Conservation (phyloP, 2,329 filamentous ascomycete species). For the Exophiala sp. region DNA sequence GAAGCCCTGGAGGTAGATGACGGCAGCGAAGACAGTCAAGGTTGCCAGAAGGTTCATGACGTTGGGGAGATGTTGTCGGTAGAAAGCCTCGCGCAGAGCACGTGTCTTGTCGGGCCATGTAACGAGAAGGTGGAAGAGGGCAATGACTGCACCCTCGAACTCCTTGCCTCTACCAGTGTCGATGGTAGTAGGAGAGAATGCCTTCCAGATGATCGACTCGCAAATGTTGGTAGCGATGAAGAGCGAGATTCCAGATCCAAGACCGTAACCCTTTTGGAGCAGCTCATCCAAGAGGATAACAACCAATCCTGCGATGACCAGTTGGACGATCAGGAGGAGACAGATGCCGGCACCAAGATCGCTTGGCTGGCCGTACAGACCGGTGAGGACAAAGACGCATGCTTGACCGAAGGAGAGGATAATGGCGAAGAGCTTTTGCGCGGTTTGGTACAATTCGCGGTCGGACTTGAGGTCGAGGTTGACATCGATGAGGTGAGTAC, state of each 20-base stretch:
- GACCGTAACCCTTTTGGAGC: constrained; percentile 97
- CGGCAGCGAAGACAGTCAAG: constrained; percentile 86
- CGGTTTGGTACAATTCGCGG: constrained; percentile 98
- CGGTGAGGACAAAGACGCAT: constrained; percentile 96
- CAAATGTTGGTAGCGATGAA: constrained; percentile 99
- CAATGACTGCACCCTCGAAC: constrained; percentile 97
- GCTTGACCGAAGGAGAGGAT: constrained; percentile 97
- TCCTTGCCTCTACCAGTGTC: constrained; percentile 99
- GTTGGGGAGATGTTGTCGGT: constrained; percentile 98
- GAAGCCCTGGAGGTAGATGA: constrained; percentile 99
- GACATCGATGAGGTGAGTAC: constrained; percentile 99
- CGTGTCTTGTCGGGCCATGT: constrained; percentile 99
- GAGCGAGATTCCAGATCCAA: constrained; percentile 96
- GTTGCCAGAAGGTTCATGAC: constrained; percentile 98
- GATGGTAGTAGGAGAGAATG: constrained; percentile 97
- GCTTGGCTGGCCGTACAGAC: constrained; percentile 93
- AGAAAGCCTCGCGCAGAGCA: constrained; percentile 97
- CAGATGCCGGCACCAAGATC: constrained; percentile 97
- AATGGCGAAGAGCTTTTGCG: constrained; percentile 97
- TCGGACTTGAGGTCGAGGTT: constrained; percentile 99
- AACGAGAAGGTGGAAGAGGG: constrained; percentile 93
- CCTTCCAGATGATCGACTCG: constrained; percentile 99
- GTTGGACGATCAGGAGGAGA: constrained; percentile 95
- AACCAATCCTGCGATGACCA: constrained; percentile 95
- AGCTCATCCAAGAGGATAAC: constrained; percentile 99